Conservation (phyloP, 164 flowering plant species). For the Aristolochia californica region DNA sequence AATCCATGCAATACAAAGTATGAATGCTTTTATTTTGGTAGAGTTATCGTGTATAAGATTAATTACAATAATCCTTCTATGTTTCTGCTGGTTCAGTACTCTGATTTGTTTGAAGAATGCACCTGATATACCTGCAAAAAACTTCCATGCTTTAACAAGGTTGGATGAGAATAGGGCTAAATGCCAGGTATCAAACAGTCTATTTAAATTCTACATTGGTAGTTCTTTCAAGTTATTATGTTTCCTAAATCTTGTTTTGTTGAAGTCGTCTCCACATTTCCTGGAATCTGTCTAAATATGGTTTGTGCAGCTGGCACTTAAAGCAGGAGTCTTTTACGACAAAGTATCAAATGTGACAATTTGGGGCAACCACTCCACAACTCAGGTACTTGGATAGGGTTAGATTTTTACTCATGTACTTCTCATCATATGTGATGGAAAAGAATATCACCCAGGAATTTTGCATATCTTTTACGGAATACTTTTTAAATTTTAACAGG, state of each 20-base stretch:
- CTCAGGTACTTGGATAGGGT: constrained; percentile 50
- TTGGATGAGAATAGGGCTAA: constrained; percentile 95
- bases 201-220: no score
- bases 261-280: neutral
- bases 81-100: constrained; percentile 38
- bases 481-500: constrained; percentile 33
- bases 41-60: neutral
- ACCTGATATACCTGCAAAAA: constrained; percentile 83
- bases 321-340: constrained; percentile 97
- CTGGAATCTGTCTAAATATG: neutral
- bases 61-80: constrained; percentile 1
- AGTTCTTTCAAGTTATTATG: no score
- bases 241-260: neutral
- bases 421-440: neutral
- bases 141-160: constrained; percentile 92
- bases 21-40: constrained; percentile 7
- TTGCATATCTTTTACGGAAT: neutral
- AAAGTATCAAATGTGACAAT: constrained; percentile 89
- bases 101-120: constrained; percentile 92
- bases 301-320: constrained; percentile 74
- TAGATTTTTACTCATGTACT: neutral
- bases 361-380: constrained; percentile 99
- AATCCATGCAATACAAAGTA: constrained; percentile 98
- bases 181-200: constrained; percentile 56
- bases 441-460: neutral